Percentiles rank a stretch among this genome's conserved stretches.
These are phyloP conservation scores for Verticillium isaacii DNA, from an alignment of 2,329 filamentous ascomycete genomes.

Conservation along the genomic window DNA sequence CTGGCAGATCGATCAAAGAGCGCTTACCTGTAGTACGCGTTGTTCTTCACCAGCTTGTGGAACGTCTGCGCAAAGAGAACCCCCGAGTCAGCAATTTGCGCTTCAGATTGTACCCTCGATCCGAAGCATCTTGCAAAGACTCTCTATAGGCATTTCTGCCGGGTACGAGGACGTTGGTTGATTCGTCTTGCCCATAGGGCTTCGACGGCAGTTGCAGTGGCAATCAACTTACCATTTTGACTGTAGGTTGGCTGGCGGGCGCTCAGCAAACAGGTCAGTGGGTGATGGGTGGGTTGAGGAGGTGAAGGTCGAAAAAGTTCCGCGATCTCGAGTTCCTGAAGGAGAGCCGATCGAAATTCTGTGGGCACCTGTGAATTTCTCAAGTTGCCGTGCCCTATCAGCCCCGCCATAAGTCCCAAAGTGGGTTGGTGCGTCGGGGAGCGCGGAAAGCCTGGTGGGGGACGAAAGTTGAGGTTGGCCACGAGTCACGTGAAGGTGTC, in stretches of 20 bases:
- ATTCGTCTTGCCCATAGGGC: background rate
- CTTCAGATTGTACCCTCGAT: slow-evolving; percentile 73
- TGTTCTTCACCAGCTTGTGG: slow-evolving; percentile 96
- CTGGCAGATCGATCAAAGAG: slow-evolving; percentile 2
- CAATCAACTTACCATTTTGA: slow-evolving; percentile 66
- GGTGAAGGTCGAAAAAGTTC: background rate
- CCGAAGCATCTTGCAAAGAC: slow-evolving; percentile 99
- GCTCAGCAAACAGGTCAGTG: slow-evolving; percentile 12
- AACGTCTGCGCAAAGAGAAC: slow-evolving; percentile 61
- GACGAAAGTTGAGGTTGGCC: slow-evolving; percentile 24
- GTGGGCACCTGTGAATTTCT: slow-evolving; percentile 23
- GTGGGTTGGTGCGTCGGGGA: background rate
- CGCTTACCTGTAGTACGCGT: slow-evolving; percentile 95
- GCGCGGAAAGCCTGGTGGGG: background rate
- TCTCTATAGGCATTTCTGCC: slow-evolving; percentile 50
- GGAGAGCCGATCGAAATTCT: slow-evolving; percentile 22
- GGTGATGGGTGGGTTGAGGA: slow-evolving; percentile 19
- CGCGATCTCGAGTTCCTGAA: slow-evolving; percentile 3
- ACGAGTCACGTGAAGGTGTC: slow-evolving; percentile 29
- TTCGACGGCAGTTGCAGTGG: slow-evolving; percentile 4
- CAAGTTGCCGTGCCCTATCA: background rate
- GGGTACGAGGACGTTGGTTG: background rate
- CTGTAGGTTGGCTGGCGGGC: slow-evolving; percentile 35
- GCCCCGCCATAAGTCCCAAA: slow-evolving; percentile 11
- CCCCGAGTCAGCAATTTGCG: slow-evolving; percentile 99